phyloP scores from a whole-genome alignment of 176 grass and related monocot genomes.

The Elaeis guineensis region DNA sequence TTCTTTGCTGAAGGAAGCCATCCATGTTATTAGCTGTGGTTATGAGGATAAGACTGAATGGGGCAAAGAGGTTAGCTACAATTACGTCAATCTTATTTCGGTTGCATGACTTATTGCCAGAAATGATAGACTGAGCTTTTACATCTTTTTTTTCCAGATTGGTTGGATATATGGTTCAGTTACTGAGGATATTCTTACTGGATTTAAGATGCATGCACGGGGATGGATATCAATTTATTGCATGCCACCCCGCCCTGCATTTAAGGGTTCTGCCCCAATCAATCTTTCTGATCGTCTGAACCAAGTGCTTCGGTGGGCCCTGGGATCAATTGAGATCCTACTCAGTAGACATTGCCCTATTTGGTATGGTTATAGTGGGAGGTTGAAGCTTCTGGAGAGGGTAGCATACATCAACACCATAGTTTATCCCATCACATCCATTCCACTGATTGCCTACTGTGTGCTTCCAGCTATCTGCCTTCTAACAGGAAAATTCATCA shows the following conservation, averaged over 20 bases:
- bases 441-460: slow-evolving; percentile 55
- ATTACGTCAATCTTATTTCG: too few relatives aligned
- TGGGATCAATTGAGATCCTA: slow-evolving; percentile 37
- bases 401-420: slow-evolving; percentile 36
- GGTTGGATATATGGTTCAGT: slow-evolving; percentile 47
- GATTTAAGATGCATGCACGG: slow-evolving; percentile 56
- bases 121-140: neutral
- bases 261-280: slow-evolving; percentile 28
- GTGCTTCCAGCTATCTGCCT: slow-evolving; percentile 47
- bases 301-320: slow-evolving; percentile 29
- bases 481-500: slow-evolving; percentile 45
- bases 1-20: slow-evolving; percentile 46
- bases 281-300: slow-evolving; percentile 32
- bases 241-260: slow-evolving; percentile 24
- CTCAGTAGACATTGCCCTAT: slow-evolving; percentile 53
- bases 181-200: slow-evolving; percentile 29
- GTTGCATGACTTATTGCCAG: neutral
- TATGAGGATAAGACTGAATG: slow-evolving; percentile 58
- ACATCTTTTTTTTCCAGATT: slow-evolving; percentile 12
- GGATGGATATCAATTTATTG: slow-evolving; percentile 67
- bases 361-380: slow-evolving; percentile 28
- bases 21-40: slow-evolving; percentile 55
- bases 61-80: slow-evolving; percentile 38
- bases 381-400: slow-evolving; percentile 38
- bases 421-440: slow-evolving; percentile 46